phyloP scores from a whole-genome alignment of 768 basidiomycete genomes.

The Boletus huronensis region DNA sequence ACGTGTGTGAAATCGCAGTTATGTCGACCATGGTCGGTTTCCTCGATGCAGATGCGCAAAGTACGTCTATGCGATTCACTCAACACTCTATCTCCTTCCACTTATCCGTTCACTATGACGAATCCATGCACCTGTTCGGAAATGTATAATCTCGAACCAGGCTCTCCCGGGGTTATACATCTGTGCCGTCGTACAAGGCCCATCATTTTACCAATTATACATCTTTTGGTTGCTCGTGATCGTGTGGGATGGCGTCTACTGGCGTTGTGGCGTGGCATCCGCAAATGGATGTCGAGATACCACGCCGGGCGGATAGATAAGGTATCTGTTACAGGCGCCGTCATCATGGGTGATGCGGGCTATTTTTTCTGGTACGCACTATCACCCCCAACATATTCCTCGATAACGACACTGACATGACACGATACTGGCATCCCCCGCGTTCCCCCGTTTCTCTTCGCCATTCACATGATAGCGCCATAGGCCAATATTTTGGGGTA shows the following conservation, averaged over 20 bases:
- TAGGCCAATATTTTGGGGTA: neutral
- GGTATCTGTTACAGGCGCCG: neutral
- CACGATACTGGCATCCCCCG: neutral
- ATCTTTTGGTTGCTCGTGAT: neutral
- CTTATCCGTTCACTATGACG: neutral
- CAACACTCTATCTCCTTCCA: neutral
- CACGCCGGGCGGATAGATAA: neutral
- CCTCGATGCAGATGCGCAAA: fast-evolving
- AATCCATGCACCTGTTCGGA: neutral
- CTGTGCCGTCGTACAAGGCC: neutral
- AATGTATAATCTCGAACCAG: neutral
- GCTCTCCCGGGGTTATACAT: neutral
- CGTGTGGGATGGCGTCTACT: neutral
- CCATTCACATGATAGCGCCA: neutral
- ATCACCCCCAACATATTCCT: neutral
- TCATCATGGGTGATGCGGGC: neutral
- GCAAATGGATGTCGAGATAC: neutral
- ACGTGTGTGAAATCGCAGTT: neutral
- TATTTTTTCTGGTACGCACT: neutral
- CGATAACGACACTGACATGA: neutral
- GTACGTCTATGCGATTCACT: neutral
- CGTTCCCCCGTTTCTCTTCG: neutral
- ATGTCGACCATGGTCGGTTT: neutral
- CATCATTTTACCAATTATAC: neutral
- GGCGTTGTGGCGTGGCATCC: neutral